Conservation (phyloP, 2,329 filamentous ascomycete genomes). For the Colletotrichum viniferum region DNA sequence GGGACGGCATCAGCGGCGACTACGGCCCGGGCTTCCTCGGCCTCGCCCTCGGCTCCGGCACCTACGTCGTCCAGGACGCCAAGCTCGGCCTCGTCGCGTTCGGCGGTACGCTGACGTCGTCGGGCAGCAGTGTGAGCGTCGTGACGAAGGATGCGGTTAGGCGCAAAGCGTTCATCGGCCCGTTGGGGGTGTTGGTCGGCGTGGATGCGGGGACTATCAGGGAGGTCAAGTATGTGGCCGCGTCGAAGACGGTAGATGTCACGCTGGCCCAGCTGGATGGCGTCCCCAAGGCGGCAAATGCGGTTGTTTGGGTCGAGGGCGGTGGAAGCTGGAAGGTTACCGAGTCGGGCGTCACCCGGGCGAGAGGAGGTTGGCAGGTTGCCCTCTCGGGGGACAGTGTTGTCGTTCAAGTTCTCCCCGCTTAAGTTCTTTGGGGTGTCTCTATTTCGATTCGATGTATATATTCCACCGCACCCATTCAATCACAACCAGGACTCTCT, state of each 20-base stretch:
- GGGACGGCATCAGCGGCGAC: conserved; percentile 62
- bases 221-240: conserved; percentile 36
- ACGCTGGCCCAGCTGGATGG: conserved; percentile 33
- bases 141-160: conserved; percentile 48
- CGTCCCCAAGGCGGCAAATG: conserved; percentile 29
- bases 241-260: conserved; percentile 28
- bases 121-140: conserved; percentile 34
- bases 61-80: conserved; percentile 50
- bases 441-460: neutral
- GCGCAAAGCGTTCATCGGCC: conserved; percentile 52
- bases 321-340: conserved; percentile 11
- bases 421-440: neutral
- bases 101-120: conserved; percentile 44
- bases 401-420: conserved; percentile 32
- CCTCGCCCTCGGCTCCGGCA: conserved; percentile 51
- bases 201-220: conserved; percentile 48
- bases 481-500: neutral
- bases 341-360: neutral
- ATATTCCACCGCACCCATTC: neutral
- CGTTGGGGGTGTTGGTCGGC: conserved; percentile 42
- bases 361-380: conserved; percentile 26
- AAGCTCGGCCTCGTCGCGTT: conserved; percentile 52
- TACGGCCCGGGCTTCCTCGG: conserved; percentile 61
- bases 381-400: neutral
- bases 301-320: conserved; percentile 38